Conservation (phyloP, 208 protist genomes). For the Leishmania lainsoni region DNA sequence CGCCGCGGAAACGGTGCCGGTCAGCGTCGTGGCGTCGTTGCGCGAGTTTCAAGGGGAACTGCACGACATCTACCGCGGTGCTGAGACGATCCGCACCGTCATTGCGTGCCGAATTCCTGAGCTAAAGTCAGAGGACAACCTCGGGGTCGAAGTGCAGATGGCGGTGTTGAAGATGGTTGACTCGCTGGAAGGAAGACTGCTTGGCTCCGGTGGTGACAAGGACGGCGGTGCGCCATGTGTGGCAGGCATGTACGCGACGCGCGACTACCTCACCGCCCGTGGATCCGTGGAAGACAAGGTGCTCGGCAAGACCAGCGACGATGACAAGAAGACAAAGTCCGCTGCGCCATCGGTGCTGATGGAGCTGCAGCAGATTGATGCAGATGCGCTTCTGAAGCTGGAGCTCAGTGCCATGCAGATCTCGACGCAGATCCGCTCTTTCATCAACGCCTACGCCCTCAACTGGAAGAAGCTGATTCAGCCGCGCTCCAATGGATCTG, state of each 20-base stretch:
- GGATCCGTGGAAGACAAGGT: slow-evolving; percentile 71
- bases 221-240: slow-evolving; percentile 28
- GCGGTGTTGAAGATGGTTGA: slow-evolving; percentile 65
- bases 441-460: slow-evolving; percentile 74
- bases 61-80: slow-evolving; percentile 42
- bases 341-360: slow-evolving; percentile 55
- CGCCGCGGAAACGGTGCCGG: slow-evolving; percentile 32
- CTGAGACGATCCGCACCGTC: slow-evolving; percentile 67
- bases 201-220: slow-evolving; percentile 46
- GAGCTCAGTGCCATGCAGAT: slow-evolving; percentile 65
- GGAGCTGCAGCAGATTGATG: slow-evolving; percentile 72
- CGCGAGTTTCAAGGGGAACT: slow-evolving; percentile 51
- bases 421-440: slow-evolving; percentile 54
- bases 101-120: slow-evolving; percentile 78
- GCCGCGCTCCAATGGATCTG: slow-evolving; percentile 49
- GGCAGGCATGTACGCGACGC: slow-evolving; percentile 45
- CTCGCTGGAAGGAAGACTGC: slow-evolving; percentile 49
- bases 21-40: slow-evolving; percentile 38
- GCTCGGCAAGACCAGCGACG: slow-evolving; percentile 43
- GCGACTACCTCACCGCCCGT: slow-evolving; percentile 64
- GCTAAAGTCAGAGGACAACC: slow-evolving; percentile 88
- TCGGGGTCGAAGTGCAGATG: slow-evolving; percentile 83
- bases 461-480: slow-evolving; percentile 91
- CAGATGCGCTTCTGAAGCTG: slow-evolving; percentile 57
- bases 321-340: slow-evolving; percentile 40